Base-by-base conservation (phyloP, 345 rosid genomes). In the Boechera divaricarpa region DNA sequence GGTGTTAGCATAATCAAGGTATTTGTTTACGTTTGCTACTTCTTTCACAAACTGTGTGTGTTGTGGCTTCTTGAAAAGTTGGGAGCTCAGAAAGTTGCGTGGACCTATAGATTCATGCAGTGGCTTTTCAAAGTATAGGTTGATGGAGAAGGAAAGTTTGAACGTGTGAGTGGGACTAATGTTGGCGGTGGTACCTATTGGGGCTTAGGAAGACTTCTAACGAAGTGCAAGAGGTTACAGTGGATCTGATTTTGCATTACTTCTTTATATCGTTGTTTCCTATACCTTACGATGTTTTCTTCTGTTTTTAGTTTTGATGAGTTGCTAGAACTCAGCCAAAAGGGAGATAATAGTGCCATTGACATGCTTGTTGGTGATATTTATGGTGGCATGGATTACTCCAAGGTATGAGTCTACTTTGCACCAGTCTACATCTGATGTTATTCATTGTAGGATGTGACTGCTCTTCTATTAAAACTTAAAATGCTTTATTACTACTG, bases 1-100 rank as follows among this genome's bases (percentile, higher is more conserved):
- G 99, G 99, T 78, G 98, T 95, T 80, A 95, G 99, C 78, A 89
- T 95, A 83, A 93, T 95, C 83, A 95, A 95, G 99, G 99, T 92
- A 81, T 41, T 36, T 70, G 38, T 31, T 74, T 79, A 48, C 16
- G 11, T 67, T 67, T 24, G 38, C 67, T 78, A 57, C 54, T 28
- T 59, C 53, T 39, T 47, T 6, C 47, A 41, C 41, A 10, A 51
- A 51, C 58, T 49, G 2, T 13, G 61, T 68, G 35, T 65, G 38
- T 35, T 29, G 51, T 62, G 41, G 31, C 28, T 35, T 3, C 35
- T 35, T 70, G 63, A 60, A 64, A n/a, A 2, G 3, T 54, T 49
- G 9, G 16, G 47, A 57, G 36, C 57, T 65, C 24, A 18, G 7
- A 56, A 52, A 5, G 6, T 41, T 61, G 5, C 49, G 39, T 6